These are phyloP conservation scores for Fusarium irregulare DNA, from an alignment of 2,329 filamentous ascomycete genomes.

Conservation along the genomic window DNA sequence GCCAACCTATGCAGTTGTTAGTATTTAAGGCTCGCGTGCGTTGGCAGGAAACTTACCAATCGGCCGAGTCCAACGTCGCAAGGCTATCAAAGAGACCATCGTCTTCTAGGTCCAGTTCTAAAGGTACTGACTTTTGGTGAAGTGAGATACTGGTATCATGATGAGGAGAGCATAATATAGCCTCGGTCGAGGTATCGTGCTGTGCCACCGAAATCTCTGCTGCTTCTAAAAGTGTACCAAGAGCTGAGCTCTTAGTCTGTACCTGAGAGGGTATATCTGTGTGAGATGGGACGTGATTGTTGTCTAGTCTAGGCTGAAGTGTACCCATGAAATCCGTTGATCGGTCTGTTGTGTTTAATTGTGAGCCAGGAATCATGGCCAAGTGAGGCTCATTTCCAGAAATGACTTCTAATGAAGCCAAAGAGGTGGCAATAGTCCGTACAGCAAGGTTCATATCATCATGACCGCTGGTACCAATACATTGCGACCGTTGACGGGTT, in stretches of 20 bases:
- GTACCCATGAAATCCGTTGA: rapidly evolving
- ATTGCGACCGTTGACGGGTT: not conserved
- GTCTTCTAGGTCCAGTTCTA: not conserved
- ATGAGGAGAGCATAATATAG: rapidly evolving
- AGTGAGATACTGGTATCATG: rapidly evolving
- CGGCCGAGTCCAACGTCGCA: not conserved
- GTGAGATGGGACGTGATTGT: too few relatives aligned
- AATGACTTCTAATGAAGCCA: not conserved
- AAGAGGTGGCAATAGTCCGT: not conserved
- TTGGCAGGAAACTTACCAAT: not conserved
- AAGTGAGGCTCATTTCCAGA: rapidly evolving
- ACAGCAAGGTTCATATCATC: rapidly evolving
- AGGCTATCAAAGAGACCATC: constrained; percentile 18
- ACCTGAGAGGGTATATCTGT: not conserved
- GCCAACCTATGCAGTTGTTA: not conserved
- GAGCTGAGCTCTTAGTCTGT: too few relatives aligned
- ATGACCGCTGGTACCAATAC: rapidly evolving
- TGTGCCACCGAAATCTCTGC: not conserved
- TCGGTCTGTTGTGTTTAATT: rapidly evolving
- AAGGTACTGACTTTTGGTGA: not conserved
- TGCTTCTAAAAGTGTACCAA: not conserved
- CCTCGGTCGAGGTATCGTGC: not conserved
- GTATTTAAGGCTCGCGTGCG: rapidly evolving
- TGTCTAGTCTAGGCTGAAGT: rapidly evolving
- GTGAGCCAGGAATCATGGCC: rapidly evolving